Percentiles rank a stretch among this genome's conserved stretches.
These are phyloP conservation scores for Phanerochaete carnosa DNA, from an alignment of 768 basidiomycete genomes.

Conservation along the genomic window DNA sequence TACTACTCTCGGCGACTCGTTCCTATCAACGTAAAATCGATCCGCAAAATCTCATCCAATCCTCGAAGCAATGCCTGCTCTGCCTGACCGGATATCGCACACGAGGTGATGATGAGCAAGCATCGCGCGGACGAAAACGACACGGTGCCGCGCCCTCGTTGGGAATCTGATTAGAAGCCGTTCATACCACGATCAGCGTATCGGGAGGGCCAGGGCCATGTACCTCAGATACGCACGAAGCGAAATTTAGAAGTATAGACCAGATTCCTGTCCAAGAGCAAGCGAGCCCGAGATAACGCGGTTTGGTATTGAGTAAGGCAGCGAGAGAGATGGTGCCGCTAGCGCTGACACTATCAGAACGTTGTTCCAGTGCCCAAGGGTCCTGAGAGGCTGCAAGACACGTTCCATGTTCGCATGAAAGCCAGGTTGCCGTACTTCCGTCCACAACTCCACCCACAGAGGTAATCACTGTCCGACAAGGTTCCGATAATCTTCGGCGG, in stretches of 20 bases:
- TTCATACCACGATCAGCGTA: slow-evolving; percentile 18
- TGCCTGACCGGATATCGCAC: slow-evolving; percentile 14
- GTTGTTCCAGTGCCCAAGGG: background rate
- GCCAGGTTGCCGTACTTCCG: slow-evolving; percentile 3
- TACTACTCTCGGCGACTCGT: slow-evolving; percentile 1
- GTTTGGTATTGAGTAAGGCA: background rate
- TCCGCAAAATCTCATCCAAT: slow-evolving; percentile 9
- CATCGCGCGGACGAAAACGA: slow-evolving; percentile 4
- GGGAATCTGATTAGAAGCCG: slow-evolving; percentile 26
- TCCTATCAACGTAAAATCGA: slow-evolving; percentile 9
- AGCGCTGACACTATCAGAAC: slow-evolving; percentile 1
- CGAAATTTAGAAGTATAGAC: background rate
- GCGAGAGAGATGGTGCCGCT: slow-evolving; percentile 2
- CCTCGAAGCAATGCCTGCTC: background rate
- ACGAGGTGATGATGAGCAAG: slow-evolving; percentile 21
- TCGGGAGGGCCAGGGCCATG: slow-evolving; percentile 6
- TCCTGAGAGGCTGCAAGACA: slow-evolving; percentile 3
- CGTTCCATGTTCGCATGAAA: background rate
- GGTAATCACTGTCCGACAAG: slow-evolving; percentile 1
- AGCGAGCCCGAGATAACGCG: slow-evolving; percentile 10
- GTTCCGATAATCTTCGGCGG: slow-evolving; percentile 1
- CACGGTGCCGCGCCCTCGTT: slow-evolving; percentile 2
- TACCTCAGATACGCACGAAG: slow-evolving; percentile 1
- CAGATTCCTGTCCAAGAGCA: background rate
- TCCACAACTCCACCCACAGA: background rate